Evolutionary conservation across 148 eudicot genomes (phyloP), one percentile per base, ranked within the genome.

Genomic region (Simmondsia chinensis): DNA sequence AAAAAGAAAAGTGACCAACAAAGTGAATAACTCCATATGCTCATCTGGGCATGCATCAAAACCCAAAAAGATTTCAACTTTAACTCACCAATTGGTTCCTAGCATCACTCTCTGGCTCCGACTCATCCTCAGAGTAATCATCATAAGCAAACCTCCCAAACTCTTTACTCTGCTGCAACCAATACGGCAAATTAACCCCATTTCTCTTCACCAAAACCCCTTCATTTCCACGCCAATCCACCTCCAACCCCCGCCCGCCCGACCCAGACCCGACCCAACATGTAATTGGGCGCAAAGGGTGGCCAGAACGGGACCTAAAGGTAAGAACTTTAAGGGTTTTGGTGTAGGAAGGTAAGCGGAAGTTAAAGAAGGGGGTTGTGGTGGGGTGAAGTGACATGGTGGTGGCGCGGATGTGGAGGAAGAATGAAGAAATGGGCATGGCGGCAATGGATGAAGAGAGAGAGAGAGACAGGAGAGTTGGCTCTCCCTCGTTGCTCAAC

Each of bases 91-190:
- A 26, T 41, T 70, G 76, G 33, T 58, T 49, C 5, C 62, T 39
- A 8, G 63, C 62, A 30, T 47, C 58, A 4, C 7, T 2, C 9
- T 77, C 82, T 6, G 54, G 29, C 22, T 79, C 87, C 24, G 73
- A 69, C 19, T 81, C 83, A 22, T 65, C 79, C 31, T 82, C 87
- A 2, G 94, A 82, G 31, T 61, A 67, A 30, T 82, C 80, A 16
- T 82, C 82, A 20, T 72, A 72, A 24, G 88, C 96, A 43, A 66
- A 60, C 59, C 85, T 68, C 8, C 82, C 80, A 42, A 54, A 64
- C 0, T 55, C 63, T 56, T 55, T 64, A n/a, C 32, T 43, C 32
- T 50, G 66, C 42, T 49, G 66, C 3, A 44, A 30, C 63, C 47
- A 64, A 45, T 55, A 72, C 28, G 64, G 65, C 18, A 43, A 58